These are phyloP conservation scores for Nidula microcarpa DNA, from an alignment of 768 basidiomycete species.

Conservation along the genomic window DNA sequence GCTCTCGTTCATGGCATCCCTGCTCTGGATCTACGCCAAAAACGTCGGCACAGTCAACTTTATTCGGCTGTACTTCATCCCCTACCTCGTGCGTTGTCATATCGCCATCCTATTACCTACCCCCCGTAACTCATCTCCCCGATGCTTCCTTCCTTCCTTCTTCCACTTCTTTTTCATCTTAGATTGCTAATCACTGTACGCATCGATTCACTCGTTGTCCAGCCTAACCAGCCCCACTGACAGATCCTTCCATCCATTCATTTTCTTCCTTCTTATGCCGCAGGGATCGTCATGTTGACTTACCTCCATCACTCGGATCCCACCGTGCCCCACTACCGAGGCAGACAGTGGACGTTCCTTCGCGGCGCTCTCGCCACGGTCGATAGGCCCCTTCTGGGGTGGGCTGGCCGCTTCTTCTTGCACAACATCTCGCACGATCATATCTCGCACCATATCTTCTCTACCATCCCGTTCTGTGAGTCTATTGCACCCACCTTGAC, in stretches of 20 bases:
- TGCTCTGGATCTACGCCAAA: slow-evolving; percentile 35
- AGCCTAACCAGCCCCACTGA: not conserved
- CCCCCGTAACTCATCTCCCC: not conserved
- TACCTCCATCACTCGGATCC: slow-evolving; percentile 63
- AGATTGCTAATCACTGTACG: slow-evolving; percentile 42
- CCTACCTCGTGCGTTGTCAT: slow-evolving; percentile 40
- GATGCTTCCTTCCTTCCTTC: slow-evolving; percentile 4
- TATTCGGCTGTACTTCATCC: slow-evolving; percentile 43
- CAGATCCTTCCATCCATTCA: slow-evolving; percentile 20
- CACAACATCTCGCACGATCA: slow-evolving; percentile 52
- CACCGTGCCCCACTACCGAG: slow-evolving; percentile 51
- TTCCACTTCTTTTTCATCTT: slow-evolving; percentile 12
- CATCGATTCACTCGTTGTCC: not conserved
- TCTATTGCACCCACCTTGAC: slow-evolving; percentile 1
- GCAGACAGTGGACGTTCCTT: slow-evolving; percentile 50
- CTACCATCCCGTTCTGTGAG: slow-evolving; percentile 51
- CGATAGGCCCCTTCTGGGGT: slow-evolving; percentile 58
- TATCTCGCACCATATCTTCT: slow-evolving; percentile 60
- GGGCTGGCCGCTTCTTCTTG: slow-evolving; percentile 60
- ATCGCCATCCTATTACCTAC: not conserved
- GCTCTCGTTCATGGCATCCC: slow-evolving; percentile 33
- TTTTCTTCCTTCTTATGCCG: slow-evolving; percentile 1
- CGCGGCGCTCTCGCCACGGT: slow-evolving; percentile 57
- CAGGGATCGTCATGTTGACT: slow-evolving; percentile 59
- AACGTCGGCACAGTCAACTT: slow-evolving; percentile 35